A percentile compares a stretch with the other conserved stretches of the same genome.
phyloP scores from a whole-genome alignment of 169 alveolate genomes.

The Toxoplasma gondii region DNA sequence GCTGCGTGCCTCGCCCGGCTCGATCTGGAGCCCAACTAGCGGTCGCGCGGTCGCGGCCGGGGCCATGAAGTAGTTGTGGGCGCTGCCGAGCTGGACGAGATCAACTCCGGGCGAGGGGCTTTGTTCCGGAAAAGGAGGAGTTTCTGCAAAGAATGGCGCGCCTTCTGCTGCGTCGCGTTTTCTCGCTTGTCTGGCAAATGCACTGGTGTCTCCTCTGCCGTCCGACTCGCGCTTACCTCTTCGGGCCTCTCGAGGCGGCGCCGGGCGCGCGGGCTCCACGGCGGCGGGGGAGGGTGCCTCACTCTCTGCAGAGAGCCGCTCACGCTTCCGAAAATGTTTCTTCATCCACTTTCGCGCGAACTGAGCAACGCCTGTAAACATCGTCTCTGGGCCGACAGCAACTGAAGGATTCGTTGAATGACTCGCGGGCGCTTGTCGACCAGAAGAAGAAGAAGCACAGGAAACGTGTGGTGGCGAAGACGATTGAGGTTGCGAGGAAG shows the following conservation, averaged over 20 bases:
- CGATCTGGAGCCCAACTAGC: too few species aligned
- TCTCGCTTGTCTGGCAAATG: neutral
- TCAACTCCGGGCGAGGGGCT: neutral
- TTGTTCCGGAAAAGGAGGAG: neutral
- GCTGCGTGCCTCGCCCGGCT: too few species aligned
- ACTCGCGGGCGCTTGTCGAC: too few species aligned
- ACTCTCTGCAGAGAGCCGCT: neutral
- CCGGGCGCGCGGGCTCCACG: neutral
- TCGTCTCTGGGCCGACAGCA: neutral
- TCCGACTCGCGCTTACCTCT: neutral
- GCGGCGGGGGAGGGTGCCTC: neutral
- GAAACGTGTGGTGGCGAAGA: too few species aligned
- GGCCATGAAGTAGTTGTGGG: neutral
- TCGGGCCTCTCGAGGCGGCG: neutral
- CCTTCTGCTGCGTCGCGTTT: neutral
- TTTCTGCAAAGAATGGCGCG: neutral
- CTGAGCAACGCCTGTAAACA: neutral
- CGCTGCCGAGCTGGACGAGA: neutral
- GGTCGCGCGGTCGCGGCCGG: neutral
- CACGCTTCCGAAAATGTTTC: neutral
- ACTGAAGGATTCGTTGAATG: neutral
- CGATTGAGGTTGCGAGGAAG: too few species aligned
- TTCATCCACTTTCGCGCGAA: slow-evolving; percentile 33
- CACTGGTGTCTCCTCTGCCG: neutral
- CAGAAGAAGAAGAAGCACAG: too few species aligned